Evolutionary conservation across 148 eudicot species (phyloP).

Genomic region (Chenopodium berlandieri): DNA sequence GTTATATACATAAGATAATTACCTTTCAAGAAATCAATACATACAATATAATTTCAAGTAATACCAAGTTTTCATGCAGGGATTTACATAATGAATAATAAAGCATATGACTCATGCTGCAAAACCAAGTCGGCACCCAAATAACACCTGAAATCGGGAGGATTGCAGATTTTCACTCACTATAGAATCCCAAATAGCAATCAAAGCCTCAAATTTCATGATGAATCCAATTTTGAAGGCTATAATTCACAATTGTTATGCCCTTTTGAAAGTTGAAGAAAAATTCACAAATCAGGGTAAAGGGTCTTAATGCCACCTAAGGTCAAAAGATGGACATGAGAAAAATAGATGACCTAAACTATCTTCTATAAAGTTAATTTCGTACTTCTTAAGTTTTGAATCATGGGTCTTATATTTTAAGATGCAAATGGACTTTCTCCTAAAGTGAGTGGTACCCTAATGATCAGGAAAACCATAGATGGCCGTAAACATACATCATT

Average conservation of each 20-base stretch:
- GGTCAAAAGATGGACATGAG: background rate
- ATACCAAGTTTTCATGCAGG: background rate
- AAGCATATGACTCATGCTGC: background rate
- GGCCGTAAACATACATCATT: background rate
- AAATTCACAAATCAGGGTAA: background rate
- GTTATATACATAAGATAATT: too few species aligned
- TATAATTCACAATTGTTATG: background rate
- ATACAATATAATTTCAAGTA: background rate
- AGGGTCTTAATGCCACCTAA: background rate
- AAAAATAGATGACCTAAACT: background rate
- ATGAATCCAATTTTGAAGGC: background rate
- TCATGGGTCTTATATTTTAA: background rate
- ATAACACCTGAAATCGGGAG: background rate
- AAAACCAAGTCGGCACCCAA: background rate
- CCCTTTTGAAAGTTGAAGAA: background rate
- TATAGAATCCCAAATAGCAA: background rate
- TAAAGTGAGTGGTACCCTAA: background rate
- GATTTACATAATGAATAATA: background rate
- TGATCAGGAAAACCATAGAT: background rate
- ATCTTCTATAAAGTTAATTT: background rate
- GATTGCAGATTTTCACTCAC: background rate
- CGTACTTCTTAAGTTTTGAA: background rate
- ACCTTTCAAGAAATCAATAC: too few species aligned
- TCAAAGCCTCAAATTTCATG: background rate
- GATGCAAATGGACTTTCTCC: background rate